Conservation (phyloP, 2,329 filamentous ascomycete species). For the Colletotrichum abscissum region DNA sequence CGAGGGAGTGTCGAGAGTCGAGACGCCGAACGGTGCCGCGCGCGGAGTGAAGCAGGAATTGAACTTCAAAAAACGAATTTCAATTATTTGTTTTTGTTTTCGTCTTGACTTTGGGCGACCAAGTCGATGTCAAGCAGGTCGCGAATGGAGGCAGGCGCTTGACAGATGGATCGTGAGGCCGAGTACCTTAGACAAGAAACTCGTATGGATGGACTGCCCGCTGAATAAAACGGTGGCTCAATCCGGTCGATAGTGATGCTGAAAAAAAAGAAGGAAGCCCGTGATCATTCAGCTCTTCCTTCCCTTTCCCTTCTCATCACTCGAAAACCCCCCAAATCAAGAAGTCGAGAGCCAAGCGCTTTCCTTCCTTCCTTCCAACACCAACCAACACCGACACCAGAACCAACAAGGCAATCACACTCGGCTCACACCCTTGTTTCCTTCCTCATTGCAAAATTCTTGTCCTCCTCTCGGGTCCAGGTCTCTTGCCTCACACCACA, state of each 20-base stretch:
- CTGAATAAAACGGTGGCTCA: not conserved
- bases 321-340: not conserved
- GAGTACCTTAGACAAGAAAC: not conserved
- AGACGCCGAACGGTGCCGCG: constrained; percentile 32
- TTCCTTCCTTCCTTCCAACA: constrained; percentile 1
- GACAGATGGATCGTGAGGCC: not conserved
- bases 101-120: not conserved
- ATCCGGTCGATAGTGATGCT: not conserved
- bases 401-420: constrained; percentile 1
- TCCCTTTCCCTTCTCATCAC: not conserved
- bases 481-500: not conserved
- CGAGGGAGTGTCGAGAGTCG: constrained; percentile 21
- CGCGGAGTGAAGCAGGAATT: constrained; percentile 31
- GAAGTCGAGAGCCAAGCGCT: constrained; percentile 20
- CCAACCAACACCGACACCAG: not conserved
- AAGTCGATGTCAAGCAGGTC: not conserved
- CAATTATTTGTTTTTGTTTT: not conserved
- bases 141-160: constrained; percentile 10
- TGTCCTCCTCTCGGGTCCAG: not conserved
- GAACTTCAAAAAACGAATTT: not conserved
- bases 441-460: not conserved
- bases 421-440: not conserved
- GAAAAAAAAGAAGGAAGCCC: not conserved
- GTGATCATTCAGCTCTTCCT: not conserved
- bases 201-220: too few species aligned